A percentile compares a stretch with the other conserved stretches of the same genome.
Conservation (phyloP, 2,329 filamentous ascomycete species). For the Alternaria panax region DNA sequence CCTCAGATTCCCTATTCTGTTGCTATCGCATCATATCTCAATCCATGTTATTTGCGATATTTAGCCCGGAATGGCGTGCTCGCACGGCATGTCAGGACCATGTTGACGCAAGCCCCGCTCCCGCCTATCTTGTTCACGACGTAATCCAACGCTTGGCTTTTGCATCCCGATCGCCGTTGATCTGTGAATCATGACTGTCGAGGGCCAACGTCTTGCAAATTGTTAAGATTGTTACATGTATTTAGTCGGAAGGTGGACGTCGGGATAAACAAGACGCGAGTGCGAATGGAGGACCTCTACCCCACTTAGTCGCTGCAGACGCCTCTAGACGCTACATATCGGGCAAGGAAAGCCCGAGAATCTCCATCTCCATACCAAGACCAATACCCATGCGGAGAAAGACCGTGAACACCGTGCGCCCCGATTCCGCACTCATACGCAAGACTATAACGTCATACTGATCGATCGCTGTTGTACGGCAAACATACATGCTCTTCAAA, state of each 20-base stretch:
- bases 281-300: neutral
- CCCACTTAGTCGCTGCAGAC: conserved; percentile 15
- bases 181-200: neutral
- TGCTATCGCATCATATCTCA: conserved; percentile 22
- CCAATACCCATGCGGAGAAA: neutral
- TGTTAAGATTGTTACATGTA: neutral
- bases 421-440: neutral
- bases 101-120: conserved; percentile 15
- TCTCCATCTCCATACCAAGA: conserved; percentile 1
- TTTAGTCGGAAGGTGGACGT: conserved; percentile 6
- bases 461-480: neutral
- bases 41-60: conserved; percentile 32
- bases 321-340: conserved; percentile 1
- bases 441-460: neutral
- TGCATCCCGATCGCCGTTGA: neutral
- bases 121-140: neutral
- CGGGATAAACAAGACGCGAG: conserved; percentile 13
- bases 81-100: conserved; percentile 8
- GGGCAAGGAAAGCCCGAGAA: neutral
- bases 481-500: conserved; percentile 31
- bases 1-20: conserved; percentile 5
- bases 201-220: neutral
- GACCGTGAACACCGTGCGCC: neutral
- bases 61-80: conserved; percentile 44
- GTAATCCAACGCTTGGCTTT: neutral